Evolutionary conservation across 768 basidiomycete species (phyloP).

Genomic region (Termitomyces sp.): DNA sequence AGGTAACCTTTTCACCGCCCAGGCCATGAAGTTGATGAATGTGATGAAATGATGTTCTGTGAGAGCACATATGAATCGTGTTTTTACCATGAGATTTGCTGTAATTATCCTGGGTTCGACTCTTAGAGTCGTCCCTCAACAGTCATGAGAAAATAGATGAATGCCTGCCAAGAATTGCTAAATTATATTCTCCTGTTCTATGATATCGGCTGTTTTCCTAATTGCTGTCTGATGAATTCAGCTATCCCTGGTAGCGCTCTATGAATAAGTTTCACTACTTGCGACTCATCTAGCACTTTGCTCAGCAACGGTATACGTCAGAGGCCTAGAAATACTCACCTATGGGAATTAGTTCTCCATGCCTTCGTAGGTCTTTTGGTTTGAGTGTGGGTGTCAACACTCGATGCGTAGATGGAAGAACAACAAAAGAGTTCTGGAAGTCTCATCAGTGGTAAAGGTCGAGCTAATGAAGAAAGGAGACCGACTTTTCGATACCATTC

Average conservation of each 20-base stretch:
- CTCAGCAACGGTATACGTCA: neutral
- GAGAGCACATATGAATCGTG: neutral
- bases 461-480: neutral
- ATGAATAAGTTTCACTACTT: slow-evolving; percentile 74
- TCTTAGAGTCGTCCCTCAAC: no score
- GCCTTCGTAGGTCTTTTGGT: slow-evolving; percentile 49
- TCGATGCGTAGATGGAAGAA: slow-evolving; percentile 63
- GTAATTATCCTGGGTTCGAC: neutral
- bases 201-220: slow-evolving; percentile 8
- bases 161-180: neutral
- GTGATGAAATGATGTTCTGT: no score
- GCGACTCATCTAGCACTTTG: slow-evolving; percentile 51
- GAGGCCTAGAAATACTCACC: slow-evolving; percentile 39
- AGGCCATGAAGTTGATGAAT: no score
- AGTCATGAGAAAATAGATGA: no score
- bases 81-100: neutral
- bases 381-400: slow-evolving; percentile 39
- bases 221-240: slow-evolving; percentile 43
- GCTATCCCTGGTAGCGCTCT: slow-evolving; percentile 63
- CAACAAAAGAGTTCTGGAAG: slow-evolving; percentile 68
- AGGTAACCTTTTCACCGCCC: neutral
- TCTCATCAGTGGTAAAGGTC: slow-evolving; percentile 2
- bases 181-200: neutral
- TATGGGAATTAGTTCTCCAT: slow-evolving; percentile 61
- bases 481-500: slow-evolving; percentile 74